phyloP scores from a whole-genome alignment of 2,329 filamentous ascomycete species.

The Aspergillus eucalypticola region DNA sequence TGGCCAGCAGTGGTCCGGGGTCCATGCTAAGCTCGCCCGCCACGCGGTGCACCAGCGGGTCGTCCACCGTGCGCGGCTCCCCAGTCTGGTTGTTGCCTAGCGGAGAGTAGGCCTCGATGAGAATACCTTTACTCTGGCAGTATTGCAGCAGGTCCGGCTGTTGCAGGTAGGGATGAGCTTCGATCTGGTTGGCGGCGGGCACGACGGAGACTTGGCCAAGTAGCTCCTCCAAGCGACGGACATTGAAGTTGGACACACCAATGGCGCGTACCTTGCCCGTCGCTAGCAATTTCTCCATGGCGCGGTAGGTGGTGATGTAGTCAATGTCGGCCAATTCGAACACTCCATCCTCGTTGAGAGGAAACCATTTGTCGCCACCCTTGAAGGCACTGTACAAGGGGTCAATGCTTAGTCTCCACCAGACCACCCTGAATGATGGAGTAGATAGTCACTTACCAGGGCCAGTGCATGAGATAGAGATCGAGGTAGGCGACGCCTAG shows the following conservation, averaged over 20 bases:
- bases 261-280: constrained; percentile 66
- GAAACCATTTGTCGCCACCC: constrained; percentile 26
- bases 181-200: constrained; percentile 70
- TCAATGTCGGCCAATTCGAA: constrained; percentile 25
- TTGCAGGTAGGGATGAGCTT: constrained; percentile 14
- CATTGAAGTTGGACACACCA: constrained; percentile 72
- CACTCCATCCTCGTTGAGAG: constrained; percentile 22
- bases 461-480: constrained; percentile 13
- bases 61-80: constrained; percentile 52
- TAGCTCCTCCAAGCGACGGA: constrained; percentile 72
- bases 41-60: constrained; percentile 60
- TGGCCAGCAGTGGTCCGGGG: constrained; percentile 55
- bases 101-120: constrained; percentile 53
- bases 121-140: not conserved
- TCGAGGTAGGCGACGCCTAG: constrained; percentile 41
- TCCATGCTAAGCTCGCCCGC: constrained; percentile 62
- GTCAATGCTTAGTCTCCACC: not conserved
- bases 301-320: constrained; percentile 51
- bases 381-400: constrained; percentile 21
- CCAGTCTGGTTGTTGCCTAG: constrained; percentile 52
- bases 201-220: constrained; percentile 65
- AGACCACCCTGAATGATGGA: not conserved
- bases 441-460: constrained; percentile 19
- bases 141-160: constrained; percentile 17
- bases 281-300: constrained; percentile 58